Conservation (phyloP, 2,329 filamentous ascomycete species). For the Aspergillus neoniger region DNA sequence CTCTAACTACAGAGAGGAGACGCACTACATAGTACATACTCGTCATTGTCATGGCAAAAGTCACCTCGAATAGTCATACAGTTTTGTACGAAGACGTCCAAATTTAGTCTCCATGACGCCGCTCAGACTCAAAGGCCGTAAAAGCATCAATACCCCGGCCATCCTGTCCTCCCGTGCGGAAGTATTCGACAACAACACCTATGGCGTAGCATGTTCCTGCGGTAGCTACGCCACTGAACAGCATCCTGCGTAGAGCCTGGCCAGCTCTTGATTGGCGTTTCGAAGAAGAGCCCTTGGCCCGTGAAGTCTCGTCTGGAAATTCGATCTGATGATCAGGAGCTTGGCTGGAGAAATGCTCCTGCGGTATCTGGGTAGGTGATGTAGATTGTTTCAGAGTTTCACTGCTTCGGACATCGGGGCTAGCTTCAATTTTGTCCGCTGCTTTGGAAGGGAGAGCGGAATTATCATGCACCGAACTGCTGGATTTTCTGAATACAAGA, state of each 20-base stretch:
- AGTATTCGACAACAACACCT: constrained; percentile 44
- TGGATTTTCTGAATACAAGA: constrained; percentile 40
- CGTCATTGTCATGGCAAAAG: no score
- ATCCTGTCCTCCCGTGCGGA: constrained; percentile 43
- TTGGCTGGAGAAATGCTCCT: neutral
- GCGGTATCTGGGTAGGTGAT: neutral
- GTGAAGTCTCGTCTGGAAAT: neutral
- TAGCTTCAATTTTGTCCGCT: neutral
- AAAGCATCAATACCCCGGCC: constrained; percentile 42
- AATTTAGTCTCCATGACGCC: constrained; percentile 25
- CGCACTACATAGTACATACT: neutral
- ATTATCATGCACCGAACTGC: neutral
- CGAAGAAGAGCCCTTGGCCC: neutral
- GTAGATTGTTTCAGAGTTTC: neutral
- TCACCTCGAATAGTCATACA: neutral
- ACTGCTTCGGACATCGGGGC: neutral
- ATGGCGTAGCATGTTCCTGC: constrained; percentile 45
- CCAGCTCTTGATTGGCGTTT: constrained; percentile 18
- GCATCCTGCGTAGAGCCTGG: constrained; percentile 33
- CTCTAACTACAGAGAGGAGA: neutral
- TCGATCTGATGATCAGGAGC: neutral
- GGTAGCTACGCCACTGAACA: constrained; percentile 38
- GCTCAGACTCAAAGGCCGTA: constrained; percentile 41
- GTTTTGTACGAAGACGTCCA: neutral
- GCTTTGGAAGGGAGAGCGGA: neutral